Conservation (phyloP, 192 early-diverging fungal species). For the Backusella tuberculispora region DNA sequence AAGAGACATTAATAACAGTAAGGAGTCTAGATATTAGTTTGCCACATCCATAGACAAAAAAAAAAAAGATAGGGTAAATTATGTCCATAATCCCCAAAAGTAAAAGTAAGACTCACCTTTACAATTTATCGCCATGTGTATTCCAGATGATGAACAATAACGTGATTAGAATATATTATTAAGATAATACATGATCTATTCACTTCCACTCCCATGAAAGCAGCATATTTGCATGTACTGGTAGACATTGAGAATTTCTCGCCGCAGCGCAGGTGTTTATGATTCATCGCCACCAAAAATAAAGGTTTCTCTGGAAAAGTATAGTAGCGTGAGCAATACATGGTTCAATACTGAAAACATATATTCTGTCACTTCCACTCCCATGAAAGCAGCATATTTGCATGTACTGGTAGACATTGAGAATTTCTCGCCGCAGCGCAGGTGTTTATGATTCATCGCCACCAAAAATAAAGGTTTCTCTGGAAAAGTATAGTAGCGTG, state of each 20-base stretch:
- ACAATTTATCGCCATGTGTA: too few species aligned
- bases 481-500: too few species aligned
- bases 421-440: slow-evolving; percentile 16
- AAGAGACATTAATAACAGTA: too few species aligned
- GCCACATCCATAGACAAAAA: too few species aligned
- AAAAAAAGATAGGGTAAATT: too few species aligned
- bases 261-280: slow-evolving; percentile 10
- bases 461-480: neutral
- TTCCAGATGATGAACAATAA: neutral
- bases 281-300: neutral
- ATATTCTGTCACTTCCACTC: too few species aligned
- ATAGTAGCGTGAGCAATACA: too few species aligned
- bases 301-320: neutral
- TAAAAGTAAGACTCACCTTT: too few species aligned
- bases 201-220: slow-evolving; percentile 16
- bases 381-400: slow-evolving; percentile 18
- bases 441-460: neutral
- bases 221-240: slow-evolving; percentile 16
- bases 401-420: slow-evolving; percentile 10
- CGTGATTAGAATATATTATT: neutral
- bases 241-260: slow-evolving; percentile 15
- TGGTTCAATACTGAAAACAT: too few species aligned
- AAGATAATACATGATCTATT: too few species aligned
- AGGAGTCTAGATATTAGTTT: too few species aligned
- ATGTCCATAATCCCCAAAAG: too few species aligned